Evolutionary conservation across 2,329 filamentous ascomycete species (phyloP).

Genomic region (Exophiala lecanii-corni): DNA sequence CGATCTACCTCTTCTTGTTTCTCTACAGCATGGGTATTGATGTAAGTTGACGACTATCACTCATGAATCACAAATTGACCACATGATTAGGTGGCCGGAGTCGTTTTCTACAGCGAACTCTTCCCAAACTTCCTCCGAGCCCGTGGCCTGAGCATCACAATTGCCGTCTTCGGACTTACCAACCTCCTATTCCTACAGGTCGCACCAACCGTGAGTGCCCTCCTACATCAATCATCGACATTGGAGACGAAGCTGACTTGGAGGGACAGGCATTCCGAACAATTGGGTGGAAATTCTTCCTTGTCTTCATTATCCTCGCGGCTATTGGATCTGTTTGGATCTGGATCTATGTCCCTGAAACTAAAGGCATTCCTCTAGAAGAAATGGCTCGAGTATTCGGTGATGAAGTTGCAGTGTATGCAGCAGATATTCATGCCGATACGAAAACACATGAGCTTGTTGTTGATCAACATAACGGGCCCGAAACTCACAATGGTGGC

Average conservation of each 20-base stretch:
- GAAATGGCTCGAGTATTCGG: conserved; percentile 35
- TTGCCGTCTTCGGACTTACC: conserved; percentile 5
- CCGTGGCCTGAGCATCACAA: conserved; percentile 4
- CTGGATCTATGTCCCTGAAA: conserved; percentile 26
- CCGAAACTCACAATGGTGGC: too few relatives aligned
- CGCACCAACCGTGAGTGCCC: background rate
- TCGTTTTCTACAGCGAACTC: conserved; percentile 17
- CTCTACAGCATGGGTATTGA: conserved; percentile 34
- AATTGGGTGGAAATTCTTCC: conserved; percentile 19
- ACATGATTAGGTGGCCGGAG: conserved; percentile 9
- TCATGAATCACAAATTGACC: too few relatives aligned
- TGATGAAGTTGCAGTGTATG: conserved; percentile 12
- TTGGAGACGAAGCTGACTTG: background rate
- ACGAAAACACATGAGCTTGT: too few relatives aligned
- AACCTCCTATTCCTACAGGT: conserved; percentile 8
- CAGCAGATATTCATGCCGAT: too few relatives aligned
- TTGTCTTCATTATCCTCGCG: conserved; percentile 21
- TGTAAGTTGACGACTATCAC: too few relatives aligned
- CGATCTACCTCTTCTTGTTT: conserved; percentile 36
- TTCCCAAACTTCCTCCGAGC: conserved; percentile 13
- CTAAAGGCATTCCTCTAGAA: conserved; percentile 31
- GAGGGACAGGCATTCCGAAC: conserved; percentile 1
- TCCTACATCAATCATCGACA: background rate
- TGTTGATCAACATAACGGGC: too few relatives aligned
- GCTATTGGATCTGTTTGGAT: conserved; percentile 3